Evolutionary conservation across 1,284 basidiomycete genomes (phyloP), one percentile per base, ranked within the genome.

Genomic region (Ustilago curta): DNA sequence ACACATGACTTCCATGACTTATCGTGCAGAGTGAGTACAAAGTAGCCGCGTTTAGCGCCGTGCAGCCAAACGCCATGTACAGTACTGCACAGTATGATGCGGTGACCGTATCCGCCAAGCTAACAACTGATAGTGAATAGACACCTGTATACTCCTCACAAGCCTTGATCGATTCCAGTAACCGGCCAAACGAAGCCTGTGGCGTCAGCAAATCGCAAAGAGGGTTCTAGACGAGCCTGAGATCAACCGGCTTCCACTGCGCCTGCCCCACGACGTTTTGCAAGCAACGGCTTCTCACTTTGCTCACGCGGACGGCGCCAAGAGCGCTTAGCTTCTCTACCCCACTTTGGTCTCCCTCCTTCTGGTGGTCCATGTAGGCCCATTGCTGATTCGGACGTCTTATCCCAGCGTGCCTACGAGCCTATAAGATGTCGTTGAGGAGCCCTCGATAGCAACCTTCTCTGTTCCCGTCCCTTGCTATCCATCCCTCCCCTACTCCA

Each of bases 31-130:
- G n/a, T n/a, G n/a, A n/a, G n/a, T n/a, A n/a, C n/a, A n/a, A n/a
- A n/a, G n/a, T 48, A 48, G 47, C 47, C 47, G 47, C 47, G 47
- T n/a, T 48, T 31, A 29, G 49, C 49, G 49, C n/a, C n/a, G n/a
- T n/a, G n/a, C 49, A 8, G 31, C 49, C 21, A 50, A 11, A 23
- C 35, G 35, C 35, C 12, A 37, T n/a, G n/a, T n/a, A n/a, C n/a
- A n/a, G n/a, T n/a, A n/a, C n/a, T n/a, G n/a, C n/a, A n/a, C n/a
- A n/a, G n/a, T n/a, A n/a, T n/a, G n/a, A n/a, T 37, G 14, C 35
- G 14, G 16, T 4, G 3, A 27, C 27, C 7, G 27, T 37, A 16
- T 37, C 31, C 31, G 31, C 31, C 8, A 12, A 32, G 31, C 29
- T 8, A 8, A 32, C 31, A 16, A 37, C 35, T 37, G 35, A 37